Percentiles rank a stretch among this genome's conserved stretches.
These are phyloP conservation scores for Litchi chinensis DNA, from an alignment of 345 rosid species.

Conservation along the genomic window DNA sequence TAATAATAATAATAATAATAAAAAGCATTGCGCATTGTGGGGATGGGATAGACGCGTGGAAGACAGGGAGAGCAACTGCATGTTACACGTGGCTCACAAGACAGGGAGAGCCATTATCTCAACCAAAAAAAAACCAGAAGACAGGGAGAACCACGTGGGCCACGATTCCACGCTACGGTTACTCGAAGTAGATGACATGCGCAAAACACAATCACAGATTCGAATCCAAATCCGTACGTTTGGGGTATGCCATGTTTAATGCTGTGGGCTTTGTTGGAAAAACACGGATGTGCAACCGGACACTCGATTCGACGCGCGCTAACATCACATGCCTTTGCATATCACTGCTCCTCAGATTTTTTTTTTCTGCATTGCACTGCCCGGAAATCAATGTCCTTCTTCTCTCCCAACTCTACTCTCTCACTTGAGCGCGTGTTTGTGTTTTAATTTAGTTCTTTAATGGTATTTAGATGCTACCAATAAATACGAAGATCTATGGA, in stretches of 20 bases:
- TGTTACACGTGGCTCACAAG: background rate
- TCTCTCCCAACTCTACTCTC: background rate
- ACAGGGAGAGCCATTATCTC: background rate
- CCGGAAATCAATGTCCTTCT: background rate
- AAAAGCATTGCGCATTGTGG: background rate
- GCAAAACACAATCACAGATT: background rate
- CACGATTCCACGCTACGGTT: background rate
- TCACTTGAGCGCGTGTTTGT: background rate
- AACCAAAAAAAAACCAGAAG: too few relatives aligned
- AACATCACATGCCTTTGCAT: background rate
- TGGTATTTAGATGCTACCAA: too few relatives aligned
- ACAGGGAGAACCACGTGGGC: background rate
- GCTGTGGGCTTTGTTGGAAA: background rate
- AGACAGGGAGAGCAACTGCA: background rate
- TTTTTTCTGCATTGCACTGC: background rate
- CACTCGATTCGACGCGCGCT: background rate
- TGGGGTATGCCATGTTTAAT: background rate
- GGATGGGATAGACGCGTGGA: background rate
- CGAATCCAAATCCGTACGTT: background rate
- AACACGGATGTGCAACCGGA: too few relatives aligned
- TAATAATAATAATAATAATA: too few relatives aligned
- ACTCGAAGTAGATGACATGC: background rate
- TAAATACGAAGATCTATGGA: too few relatives aligned
- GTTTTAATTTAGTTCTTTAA: too few relatives aligned
- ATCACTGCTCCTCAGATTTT: background rate